Conservation (phyloP, 2,329 filamentous ascomycete species). For the Ophiostoma quercus region DNA sequence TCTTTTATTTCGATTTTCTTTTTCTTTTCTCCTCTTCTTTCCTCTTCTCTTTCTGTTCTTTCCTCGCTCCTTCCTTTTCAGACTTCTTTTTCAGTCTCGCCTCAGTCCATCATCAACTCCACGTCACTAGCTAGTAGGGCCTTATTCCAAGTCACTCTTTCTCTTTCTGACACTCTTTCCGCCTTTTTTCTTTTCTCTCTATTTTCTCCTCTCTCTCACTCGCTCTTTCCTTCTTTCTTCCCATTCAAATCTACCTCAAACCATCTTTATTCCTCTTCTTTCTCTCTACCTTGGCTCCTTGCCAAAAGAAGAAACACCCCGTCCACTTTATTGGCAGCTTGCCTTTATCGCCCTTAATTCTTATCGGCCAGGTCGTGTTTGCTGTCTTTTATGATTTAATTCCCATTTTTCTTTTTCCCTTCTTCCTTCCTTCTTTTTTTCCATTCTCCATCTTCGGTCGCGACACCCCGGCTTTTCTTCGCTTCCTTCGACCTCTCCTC, state of each 20-base stretch:
- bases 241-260: background rate
- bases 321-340: slow-evolving; percentile 10
- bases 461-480: background rate
- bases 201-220: background rate
- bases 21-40: background rate
- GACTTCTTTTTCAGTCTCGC: background rate
- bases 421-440: background rate
- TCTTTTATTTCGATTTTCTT: slow-evolving; percentile 8
- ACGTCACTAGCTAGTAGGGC: background rate
- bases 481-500: background rate
- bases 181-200: too few species aligned
- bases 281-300: background rate
- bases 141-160: background rate
- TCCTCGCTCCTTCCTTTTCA: background rate
- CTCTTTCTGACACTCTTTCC: background rate
- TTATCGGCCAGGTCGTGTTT: slow-evolving; percentile 11
- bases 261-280: background rate
- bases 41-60: background rate
- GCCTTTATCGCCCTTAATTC: slow-evolving; percentile 1
- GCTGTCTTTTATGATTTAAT: background rate
- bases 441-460: background rate
- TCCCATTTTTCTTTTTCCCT: slow-evolving; percentile 12
- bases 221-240: background rate
- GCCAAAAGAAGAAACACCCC: background rate
- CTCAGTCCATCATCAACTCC: background rate